Base-by-base conservation (phyloP, 306 rosid genomes). In the Corylus avellana region DNA sequence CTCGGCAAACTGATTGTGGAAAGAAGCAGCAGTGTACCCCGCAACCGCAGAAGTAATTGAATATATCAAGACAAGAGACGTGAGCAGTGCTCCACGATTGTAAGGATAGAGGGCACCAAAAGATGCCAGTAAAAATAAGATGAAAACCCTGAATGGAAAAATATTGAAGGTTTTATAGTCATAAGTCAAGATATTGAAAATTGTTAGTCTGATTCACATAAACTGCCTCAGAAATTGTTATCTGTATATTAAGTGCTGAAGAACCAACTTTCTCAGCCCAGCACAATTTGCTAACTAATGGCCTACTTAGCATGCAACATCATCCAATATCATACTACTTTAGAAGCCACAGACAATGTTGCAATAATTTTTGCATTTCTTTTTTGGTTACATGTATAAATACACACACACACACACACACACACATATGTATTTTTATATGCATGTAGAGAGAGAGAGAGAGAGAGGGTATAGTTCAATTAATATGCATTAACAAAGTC, bases 11-110 rank as follows among this genome's bases (percentile, higher is more conserved):
- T 89, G 91, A 80, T 82, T 80, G 79, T 88, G 81, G 83, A 94
- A 91, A 84, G 97, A 91, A 79, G 97, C 85, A 78, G 97, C 83
- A 57, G 92, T 75, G 86, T 91, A 92, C 18, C 98, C 97, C 32
- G 92, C 86, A 84, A 91, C 72, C 75, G 78, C 87, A n/a, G 97
- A 87, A 13, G 97, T 84, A 78, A 92, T 77, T 75, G 87, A 70
- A 82, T 85, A 91, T 18, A 84, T 76, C 70, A 88, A 61, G 79
- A 88, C 84, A 58, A 94, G 87, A 68, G 89, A 84, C 57, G 89
- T 86, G 71, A 85, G 83, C 47, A 91, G 88, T 74, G 91, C 89
- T 80, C 98, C 98, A 17, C 93, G 91, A 57, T 84, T 92, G 86
- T 92, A 94, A 32, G 97, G 97, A 85, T 89, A 89, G 75, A 94